These are phyloP conservation scores for Dichomitus squalens DNA, from an alignment of 1,284 basidiomycete species.

Conservation along the genomic window DNA sequence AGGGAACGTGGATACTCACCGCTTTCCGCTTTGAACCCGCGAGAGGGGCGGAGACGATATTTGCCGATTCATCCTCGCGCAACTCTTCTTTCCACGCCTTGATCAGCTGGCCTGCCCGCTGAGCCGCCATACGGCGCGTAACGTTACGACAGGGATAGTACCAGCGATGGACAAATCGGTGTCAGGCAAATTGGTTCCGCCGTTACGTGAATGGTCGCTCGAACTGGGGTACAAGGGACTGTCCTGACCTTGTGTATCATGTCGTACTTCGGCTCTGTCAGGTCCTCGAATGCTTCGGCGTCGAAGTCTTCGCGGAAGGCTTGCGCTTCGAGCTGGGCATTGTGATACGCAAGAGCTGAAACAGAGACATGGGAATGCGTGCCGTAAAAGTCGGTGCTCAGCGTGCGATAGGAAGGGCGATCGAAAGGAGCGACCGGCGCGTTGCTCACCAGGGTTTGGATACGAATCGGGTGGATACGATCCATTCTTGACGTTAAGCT, in stretches of 20 bases:
- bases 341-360: conserved; percentile 71
- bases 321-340: conserved; percentile 87
- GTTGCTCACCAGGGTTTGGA: conserved; percentile 83
- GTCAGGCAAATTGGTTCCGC: conserved; percentile 11
- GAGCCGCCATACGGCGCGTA: conserved; percentile 11
- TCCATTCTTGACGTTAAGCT: conserved; percentile 77
- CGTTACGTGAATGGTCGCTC: conserved; percentile 18
- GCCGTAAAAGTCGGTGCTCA: conserved; percentile 8
- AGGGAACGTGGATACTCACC: conserved; percentile 43
- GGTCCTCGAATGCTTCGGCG: conserved; percentile 73
- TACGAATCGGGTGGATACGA: conserved; percentile 87
- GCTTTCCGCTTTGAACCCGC: conserved; percentile 69
- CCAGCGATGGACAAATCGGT: conserved; percentile 4
- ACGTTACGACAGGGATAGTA: conserved; percentile 5
- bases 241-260: conserved; percentile 76
- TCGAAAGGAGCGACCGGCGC: conserved; percentile 5
- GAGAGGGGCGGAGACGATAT: conserved; percentile 43
- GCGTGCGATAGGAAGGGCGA: conserved; percentile 3
- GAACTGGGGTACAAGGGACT: neutral
- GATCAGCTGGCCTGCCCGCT: conserved; percentile 79
- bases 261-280: conserved; percentile 77
- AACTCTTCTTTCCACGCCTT: conserved; percentile 75
- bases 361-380: conserved; percentile 7
- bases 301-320: conserved; percentile 91
- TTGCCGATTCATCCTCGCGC: conserved; percentile 64